Percentiles rank a stretch among this genome's conserved stretches.
Conservation (phyloP, 352 stramenopile species). For the Phytophthora chlamydospora region DNA sequence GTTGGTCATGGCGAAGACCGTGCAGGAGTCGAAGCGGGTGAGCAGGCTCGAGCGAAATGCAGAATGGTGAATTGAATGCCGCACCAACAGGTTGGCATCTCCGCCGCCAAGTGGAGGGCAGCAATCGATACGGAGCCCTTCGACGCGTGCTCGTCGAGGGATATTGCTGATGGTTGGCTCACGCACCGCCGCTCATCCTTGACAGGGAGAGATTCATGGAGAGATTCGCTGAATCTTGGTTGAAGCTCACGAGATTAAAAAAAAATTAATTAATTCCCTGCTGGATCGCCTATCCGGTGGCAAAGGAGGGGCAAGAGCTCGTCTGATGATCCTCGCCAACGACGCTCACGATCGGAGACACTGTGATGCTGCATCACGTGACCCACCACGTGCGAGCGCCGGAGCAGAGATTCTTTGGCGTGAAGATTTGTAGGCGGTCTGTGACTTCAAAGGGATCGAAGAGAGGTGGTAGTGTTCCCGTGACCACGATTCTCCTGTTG, state of each 20-base stretch:
- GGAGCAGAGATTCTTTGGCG: constrained; percentile 1
- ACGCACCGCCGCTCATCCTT: background rate
- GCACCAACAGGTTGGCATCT: background rate
- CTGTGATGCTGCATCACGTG: background rate
- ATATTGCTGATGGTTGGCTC: background rate
- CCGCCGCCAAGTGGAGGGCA: background rate
- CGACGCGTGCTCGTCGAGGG: background rate
- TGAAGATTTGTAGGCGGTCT: background rate
- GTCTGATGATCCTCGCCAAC: background rate
- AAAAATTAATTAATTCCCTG: constrained; percentile 11
- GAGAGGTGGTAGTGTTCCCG: background rate
- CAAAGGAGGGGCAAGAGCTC: constrained; percentile 4
- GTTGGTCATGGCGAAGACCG: too few species aligned
- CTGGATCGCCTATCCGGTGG: constrained; percentile 2
- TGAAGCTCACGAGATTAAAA: constrained; percentile 9
- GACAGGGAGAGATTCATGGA: background rate
- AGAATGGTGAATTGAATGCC: constrained; percentile 1
- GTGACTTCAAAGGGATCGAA: background rate
- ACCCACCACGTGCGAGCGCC: background rate
- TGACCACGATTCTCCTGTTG: background rate
- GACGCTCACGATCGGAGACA: background rate
- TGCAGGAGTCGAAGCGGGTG: background rate
- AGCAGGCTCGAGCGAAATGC: background rate
- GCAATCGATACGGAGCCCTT: constrained; percentile 5
- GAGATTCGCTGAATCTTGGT: constrained; percentile 8